These are phyloP conservation scores for Malassezia obtusa DNA, from an alignment of 1,284 basidiomycete species.

Conservation along the genomic window DNA sequence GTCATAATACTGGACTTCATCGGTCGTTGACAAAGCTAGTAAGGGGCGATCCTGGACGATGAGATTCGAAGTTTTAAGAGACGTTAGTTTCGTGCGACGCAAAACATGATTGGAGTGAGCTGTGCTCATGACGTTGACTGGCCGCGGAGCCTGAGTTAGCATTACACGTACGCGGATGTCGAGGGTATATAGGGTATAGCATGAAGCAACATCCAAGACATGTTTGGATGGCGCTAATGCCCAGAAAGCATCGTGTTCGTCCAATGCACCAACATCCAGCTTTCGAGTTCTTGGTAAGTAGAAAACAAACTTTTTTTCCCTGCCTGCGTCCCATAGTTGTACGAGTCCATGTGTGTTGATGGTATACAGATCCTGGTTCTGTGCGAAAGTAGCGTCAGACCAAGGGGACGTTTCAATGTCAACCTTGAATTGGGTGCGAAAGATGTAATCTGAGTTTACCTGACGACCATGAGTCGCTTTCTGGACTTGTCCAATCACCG, in stretches of 20 bases:
- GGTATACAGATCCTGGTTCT: neutral
- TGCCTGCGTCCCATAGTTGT: constrained; percentile 2
- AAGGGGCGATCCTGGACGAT: neutral
- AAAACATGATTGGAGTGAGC: constrained; percentile 2
- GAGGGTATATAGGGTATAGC: neutral
- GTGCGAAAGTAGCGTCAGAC: neutral
- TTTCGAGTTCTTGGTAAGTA: neutral
- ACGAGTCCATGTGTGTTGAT: constrained; percentile 9
- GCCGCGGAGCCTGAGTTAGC: neutral
- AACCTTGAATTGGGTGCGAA: neutral
- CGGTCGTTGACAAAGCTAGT: constrained; percentile 2
- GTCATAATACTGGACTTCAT: constrained; percentile 14
- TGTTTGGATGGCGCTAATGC: neutral
- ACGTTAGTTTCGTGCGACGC: constrained; percentile 3
- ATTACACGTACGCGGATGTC: neutral
- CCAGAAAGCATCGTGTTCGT: neutral
- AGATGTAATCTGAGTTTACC: too few species aligned
- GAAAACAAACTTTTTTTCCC: neutral
- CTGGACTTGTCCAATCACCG: neutral
- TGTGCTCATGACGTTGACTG: neutral
- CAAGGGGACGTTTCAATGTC: too few species aligned
- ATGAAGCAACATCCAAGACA: neutral
- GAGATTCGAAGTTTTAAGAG: neutral
- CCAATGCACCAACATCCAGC: neutral
- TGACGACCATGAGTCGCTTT: too few species aligned